Evolutionary conservation across 495 filamentous ascomycete species (phyloP).

Genomic region (Polyplosphaeria fusca): DNA sequence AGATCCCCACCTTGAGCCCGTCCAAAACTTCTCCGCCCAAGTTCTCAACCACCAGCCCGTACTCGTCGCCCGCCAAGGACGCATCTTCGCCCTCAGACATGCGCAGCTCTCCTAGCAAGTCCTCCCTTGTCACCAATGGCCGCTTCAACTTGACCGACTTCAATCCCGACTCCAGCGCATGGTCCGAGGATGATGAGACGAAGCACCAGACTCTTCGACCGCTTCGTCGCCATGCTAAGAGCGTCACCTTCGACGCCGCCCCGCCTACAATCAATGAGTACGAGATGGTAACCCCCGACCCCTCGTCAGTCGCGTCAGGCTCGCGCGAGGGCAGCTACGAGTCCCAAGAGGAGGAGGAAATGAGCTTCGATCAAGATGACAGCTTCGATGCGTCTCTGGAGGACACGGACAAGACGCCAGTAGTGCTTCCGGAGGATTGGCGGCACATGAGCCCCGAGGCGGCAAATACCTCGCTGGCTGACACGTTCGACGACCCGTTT

Average conservation of each 20-base stretch:
- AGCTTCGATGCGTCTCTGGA: conserved; percentile 92
- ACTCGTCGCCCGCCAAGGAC: conserved; percentile 38
- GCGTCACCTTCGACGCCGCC: conserved; percentile 91
- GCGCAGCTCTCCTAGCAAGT: conserved; percentile 76
- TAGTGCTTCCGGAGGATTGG: conserved; percentile 96
- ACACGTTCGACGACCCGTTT: conserved; percentile 66
- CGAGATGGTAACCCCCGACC: conserved; percentile 93
- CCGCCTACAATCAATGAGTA: conserved; percentile 95
- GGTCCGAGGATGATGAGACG: conserved; percentile 46
- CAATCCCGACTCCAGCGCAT: conserved; percentile 54
- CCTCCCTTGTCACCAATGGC: conserved; percentile 61
- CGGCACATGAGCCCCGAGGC: conserved; percentile 66
- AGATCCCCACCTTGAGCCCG: conserved; percentile 38
- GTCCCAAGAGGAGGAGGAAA: conserved; percentile 67
- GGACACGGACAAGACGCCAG: conserved; percentile 93
- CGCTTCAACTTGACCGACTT: conserved; percentile 67
- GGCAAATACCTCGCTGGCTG: conserved; percentile 51
- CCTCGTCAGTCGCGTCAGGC: conserved; percentile 80
- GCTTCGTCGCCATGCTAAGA: conserved; percentile 82
- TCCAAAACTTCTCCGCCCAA: conserved; percentile 31
- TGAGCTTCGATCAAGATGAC: conserved; percentile 78
- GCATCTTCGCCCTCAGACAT: conserved; percentile 68
- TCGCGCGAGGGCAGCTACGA: conserved; percentile 92
- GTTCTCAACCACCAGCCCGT: conserved; percentile 1
- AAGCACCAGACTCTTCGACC: conserved; percentile 53